Evolutionary conservation across 208 protist genomes (phyloP), one percentile per base, ranked within the genome.

Genomic region (Acanthamoeba sp.): DNA sequence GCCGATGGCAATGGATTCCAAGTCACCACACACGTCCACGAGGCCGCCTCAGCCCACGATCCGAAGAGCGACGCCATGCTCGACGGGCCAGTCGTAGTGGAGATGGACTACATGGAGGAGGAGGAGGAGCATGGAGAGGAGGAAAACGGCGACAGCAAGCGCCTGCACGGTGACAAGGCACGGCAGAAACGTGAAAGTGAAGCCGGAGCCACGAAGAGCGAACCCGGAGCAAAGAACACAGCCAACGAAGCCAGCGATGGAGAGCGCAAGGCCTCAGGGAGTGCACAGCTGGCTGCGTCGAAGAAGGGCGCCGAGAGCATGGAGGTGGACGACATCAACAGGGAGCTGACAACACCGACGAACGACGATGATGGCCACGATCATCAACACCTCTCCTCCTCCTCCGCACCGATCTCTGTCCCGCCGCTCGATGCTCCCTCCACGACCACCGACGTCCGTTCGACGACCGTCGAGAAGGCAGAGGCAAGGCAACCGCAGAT

Each of bases 281-380:
- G 24, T 78, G 7, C 29, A 10, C 14, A 5, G 62, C 48, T 55
- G 16, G 10, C 48, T 55, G 10, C 16, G 6, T 55, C 48, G 16
- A 6, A 6, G 66, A 80, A 80, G 36, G 40, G 71, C 20, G 71
- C 40, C 1, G 71, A 80, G 24, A 80, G 71, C 71, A 80, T 48
- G 71, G 32, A 40, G 71, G 40, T 80, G 71, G 71, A 80, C 36
- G 71, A 80, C 22, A 80, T 69, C 24, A 69, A 69, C 62, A 69
- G 62, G 10, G 62, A 69, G 62, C 62, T 69, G 62, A 16, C 62
- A 16, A 69, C 62, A 29, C 5, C 29, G 14, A 69, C 20, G 1
- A 69, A 36, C 29, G 29, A 22, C 20, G 62, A 36, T n/a, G n/a
- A n/a, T 29, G 24, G 62, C 27, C n/a, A 69, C 29, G 29, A 69